These are phyloP conservation scores for Kurtzmaniella quercitrusa DNA, from an alignment of 1,139 yeast genomes.

Conservation along the genomic window DNA sequence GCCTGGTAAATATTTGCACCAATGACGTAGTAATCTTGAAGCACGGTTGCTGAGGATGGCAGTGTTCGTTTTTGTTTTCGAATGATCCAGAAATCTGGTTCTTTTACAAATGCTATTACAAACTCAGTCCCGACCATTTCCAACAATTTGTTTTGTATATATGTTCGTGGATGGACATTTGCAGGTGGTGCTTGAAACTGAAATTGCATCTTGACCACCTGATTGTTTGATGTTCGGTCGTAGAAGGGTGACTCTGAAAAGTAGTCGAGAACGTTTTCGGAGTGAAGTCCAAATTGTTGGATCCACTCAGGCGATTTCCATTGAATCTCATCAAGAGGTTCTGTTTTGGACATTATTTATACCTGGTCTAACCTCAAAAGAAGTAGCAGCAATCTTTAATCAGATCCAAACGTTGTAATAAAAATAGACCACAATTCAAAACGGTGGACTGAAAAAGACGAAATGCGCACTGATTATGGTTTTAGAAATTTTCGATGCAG, in stretches of 20 bases:
- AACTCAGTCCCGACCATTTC: conserved; percentile 88
- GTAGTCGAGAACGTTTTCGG: conserved; percentile 89
- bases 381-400: no score
- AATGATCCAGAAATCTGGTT: conserved; percentile 90
- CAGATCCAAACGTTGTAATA: no score
- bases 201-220: conserved; percentile 90
- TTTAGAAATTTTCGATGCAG: no score
- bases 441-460: no score
- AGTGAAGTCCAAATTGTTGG: conserved; percentile 77
- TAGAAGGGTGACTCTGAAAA: conserved; percentile 92
- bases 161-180: conserved; percentile 30
- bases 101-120: conserved; percentile 67
- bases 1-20: conserved; percentile 95
- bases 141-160: conserved; percentile 53
- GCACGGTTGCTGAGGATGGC: conserved; percentile 50
- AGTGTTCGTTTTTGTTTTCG: conserved; percentile 70
- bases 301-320: conserved; percentile 99
- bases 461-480: no score
- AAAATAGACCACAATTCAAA: no score
- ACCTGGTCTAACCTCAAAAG: no score
- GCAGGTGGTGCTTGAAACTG: conserved; percentile 68
- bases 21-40: conserved; percentile 72
- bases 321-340: conserved; percentile 78
- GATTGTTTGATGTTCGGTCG: conserved; percentile 91
- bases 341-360: conserved; percentile 12